phyloP scores from a whole-genome alignment of 1,139 yeast species.

The Candida tetrigidarum region DNA sequence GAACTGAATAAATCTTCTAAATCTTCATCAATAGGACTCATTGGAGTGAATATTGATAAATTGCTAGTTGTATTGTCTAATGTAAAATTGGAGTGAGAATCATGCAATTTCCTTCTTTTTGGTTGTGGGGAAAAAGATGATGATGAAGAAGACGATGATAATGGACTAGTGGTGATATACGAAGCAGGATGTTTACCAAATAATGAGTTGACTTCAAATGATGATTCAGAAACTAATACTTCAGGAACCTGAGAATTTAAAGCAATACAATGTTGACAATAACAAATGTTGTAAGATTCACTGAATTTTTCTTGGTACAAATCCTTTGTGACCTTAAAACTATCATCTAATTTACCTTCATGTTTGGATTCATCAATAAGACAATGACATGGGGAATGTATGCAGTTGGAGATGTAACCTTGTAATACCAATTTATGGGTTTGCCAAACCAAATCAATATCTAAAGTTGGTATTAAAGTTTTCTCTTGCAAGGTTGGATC shows the following conservation, averaged over 20 bases:
- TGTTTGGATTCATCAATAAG: slow-evolving; percentile 21
- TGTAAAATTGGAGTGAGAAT: neutral
- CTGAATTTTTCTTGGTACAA: slow-evolving; percentile 1
- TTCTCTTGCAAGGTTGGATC: slow-evolving; percentile 8
- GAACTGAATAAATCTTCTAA: slow-evolving; percentile 1
- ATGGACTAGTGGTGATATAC: neutral
- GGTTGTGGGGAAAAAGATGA: neutral
- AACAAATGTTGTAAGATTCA: slow-evolving; percentile 6
- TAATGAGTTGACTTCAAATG: slow-evolving; percentile 6
- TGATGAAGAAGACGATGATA: neutral
- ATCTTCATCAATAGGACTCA: slow-evolving; percentile 5
- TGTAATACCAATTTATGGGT: slow-evolving; percentile 38
- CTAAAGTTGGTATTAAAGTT: slow-evolving; percentile 40
- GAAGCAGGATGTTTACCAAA: neutral
- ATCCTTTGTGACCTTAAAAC: slow-evolving; percentile 20
- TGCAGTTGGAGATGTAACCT: slow-evolving; percentile 28
- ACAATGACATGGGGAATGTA: slow-evolving; percentile 11
- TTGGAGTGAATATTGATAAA: neutral
- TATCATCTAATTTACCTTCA: slow-evolving; percentile 15
- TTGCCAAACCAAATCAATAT: slow-evolving; percentile 45
- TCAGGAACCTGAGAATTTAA: neutral
- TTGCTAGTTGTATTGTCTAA: neutral
- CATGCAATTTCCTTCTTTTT: slow-evolving; percentile 2
- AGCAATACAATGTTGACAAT: slow-evolving; percentile 4
- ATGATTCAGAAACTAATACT: neutral